Evolutionary conservation across 768 basidiomycete species (phyloP).

Genomic region (Tephrocybe sp.): DNA sequence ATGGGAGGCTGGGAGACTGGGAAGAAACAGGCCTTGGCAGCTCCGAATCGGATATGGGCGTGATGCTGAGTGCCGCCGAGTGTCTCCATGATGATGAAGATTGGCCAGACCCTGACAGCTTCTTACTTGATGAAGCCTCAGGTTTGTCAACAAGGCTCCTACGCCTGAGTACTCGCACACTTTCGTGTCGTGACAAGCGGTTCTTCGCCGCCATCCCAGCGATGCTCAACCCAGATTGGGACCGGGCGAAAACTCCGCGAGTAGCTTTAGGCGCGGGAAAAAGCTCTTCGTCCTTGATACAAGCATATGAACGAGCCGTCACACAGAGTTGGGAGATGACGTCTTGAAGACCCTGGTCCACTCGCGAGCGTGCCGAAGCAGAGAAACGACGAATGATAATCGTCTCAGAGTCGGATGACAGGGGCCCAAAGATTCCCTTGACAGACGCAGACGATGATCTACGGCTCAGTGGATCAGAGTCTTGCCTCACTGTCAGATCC

Average conservation of each 20-base stretch:
- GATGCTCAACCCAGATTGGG: conserved; percentile 60
- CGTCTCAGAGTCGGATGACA: conserved; percentile 52
- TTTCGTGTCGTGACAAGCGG: conserved; percentile 67
- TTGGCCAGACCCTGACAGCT: conserved; percentile 23
- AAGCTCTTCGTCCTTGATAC: conserved; percentile 60
- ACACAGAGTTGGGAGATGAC: conserved; percentile 76
- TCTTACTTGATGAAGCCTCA: conserved; percentile 23
- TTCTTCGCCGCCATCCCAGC: conserved; percentile 64
- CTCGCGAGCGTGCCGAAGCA: conserved; percentile 59
- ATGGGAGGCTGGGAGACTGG: conserved; percentile 26
- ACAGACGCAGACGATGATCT: conserved; percentile 67
- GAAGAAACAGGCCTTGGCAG: conserved; percentile 20
- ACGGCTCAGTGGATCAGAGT: conserved; percentile 42
- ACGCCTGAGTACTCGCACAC: conserved; percentile 63
- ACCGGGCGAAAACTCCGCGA: conserved; percentile 47
- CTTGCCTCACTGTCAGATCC: conserved; percentile 23
- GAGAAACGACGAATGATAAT: conserved; percentile 71
- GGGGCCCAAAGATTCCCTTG: conserved; percentile 56
- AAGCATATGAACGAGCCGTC: conserved; percentile 66
- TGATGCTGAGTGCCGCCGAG: conserved; percentile 35
- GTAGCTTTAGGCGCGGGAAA: conserved; percentile 53
- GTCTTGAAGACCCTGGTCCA: conserved; percentile 79
- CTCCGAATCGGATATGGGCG: conserved; percentile 27
- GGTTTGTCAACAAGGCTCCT: conserved; percentile 45
- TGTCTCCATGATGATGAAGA: conserved; percentile 26